Percentiles rank a stretch among this genome's conserved stretches.
Evolutionary conservation across 2,329 filamentous ascomycete genomes (phyloP).

Genomic region (Stachybotrys chlorohalonatus): DNA sequence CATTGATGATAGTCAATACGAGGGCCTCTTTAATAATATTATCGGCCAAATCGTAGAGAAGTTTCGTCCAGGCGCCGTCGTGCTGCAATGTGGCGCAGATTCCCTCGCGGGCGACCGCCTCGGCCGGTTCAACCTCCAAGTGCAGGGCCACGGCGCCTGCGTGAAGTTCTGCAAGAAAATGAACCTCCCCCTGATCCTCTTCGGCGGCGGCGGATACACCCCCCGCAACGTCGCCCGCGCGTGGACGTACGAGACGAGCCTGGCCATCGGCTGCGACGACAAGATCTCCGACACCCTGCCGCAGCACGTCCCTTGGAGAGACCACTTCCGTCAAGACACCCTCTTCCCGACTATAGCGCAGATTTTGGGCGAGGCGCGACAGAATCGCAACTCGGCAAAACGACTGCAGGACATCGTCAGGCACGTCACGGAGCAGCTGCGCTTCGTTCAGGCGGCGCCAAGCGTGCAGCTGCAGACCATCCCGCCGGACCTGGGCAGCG

Average conservation of each 20-base stretch:
- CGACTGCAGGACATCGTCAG: constrained; percentile 68
- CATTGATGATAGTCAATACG: constrained; percentile 85
- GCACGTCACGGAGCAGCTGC: constrained; percentile 74
- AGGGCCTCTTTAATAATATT: constrained; percentile 72
- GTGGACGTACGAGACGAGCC: constrained; percentile 93
- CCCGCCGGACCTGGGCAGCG: constrained; percentile 62
- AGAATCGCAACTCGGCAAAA: constrained; percentile 72
- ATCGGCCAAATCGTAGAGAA: constrained; percentile 69
- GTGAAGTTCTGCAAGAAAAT: constrained; percentile 81
- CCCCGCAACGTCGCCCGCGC: constrained; percentile 92
- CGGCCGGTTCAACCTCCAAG: constrained; percentile 93
- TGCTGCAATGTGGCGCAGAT: constrained; percentile 92
- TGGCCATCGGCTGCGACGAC: constrained; percentile 68
- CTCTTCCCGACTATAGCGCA: constrained; percentile 81
- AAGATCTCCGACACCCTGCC: constrained; percentile 67
- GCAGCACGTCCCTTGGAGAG: constrained; percentile 71
- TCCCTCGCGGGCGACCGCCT: constrained; percentile 88
- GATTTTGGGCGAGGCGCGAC: constrained; percentile 55
- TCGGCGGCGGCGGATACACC: constrained; percentile 93
- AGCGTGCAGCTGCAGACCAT: constrained; percentile 80
- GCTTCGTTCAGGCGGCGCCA: constrained; percentile 76
- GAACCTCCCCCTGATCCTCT: constrained; percentile 73
- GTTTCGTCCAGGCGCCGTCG: constrained; percentile 85
- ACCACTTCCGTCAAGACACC: constrained; percentile 80
- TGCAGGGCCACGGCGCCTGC: constrained; percentile 86